A percentile compares a stretch with the other conserved stretches of the same genome.
These are phyloP conservation scores for Ichthyophthirius multifiliis DNA, from an alignment of 169 alveolate species.

Conservation along the genomic window DNA sequence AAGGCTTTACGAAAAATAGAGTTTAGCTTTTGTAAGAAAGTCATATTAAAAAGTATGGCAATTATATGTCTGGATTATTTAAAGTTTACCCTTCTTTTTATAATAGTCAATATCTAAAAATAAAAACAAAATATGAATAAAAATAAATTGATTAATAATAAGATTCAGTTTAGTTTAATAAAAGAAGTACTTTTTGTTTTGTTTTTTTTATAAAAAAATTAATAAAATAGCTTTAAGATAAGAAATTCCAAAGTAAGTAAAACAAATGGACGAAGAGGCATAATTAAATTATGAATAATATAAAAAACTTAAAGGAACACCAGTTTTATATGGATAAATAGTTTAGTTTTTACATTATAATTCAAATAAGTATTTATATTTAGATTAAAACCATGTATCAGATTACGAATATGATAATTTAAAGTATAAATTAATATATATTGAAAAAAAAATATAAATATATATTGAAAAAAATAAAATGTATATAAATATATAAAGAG, in stretches of 20 bases:
- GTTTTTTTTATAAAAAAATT: too few species aligned
- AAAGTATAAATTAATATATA: too few species aligned
- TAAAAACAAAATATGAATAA: constrained; percentile 15
- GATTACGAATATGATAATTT: constrained; percentile 27
- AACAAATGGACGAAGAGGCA: constrained; percentile 38
- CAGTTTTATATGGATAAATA: constrained; percentile 32
- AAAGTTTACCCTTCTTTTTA: constrained; percentile 35
- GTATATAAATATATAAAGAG: neutral
- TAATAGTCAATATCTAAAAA: constrained; percentile 21
- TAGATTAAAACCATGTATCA: constrained; percentile 32
- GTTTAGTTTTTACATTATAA: constrained; percentile 25
- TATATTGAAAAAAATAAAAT: too few species aligned
- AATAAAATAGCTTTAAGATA: constrained; percentile 18
- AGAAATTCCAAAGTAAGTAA: constrained; percentile 28
- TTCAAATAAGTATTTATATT: constrained; percentile 29
- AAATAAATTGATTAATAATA: constrained; percentile 2
- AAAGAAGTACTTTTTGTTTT: too few species aligned
- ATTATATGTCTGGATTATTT: constrained; percentile 26
- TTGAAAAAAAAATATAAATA: too few species aligned
- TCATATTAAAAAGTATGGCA: neutral
- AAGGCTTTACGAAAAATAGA: constrained; percentile 38
- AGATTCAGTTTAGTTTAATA: neutral
- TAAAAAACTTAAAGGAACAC: constrained; percentile 38
- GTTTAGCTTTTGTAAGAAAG: constrained; percentile 12
- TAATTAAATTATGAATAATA: constrained; percentile 29